Conservation (phyloP, 257 asterid genomes). For the Agastache rugosa region DNA sequence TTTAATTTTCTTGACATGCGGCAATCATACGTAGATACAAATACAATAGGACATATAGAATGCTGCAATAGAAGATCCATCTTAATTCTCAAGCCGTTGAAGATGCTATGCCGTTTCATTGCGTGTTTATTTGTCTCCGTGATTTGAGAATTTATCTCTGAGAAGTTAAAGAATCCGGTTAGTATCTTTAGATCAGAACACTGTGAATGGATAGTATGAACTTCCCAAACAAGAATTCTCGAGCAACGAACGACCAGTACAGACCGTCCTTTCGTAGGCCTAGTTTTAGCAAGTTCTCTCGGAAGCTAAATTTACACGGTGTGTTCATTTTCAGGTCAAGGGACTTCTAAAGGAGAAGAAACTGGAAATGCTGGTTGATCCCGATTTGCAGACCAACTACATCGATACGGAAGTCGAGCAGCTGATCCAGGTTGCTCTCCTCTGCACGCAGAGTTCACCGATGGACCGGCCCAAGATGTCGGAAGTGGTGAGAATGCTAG, state of each 20-base stretch:
- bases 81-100: not conserved
- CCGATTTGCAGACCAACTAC: constrained; percentile 51
- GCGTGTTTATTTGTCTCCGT: too few relatives aligned
- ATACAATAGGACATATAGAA: not conserved
- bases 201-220: too few relatives aligned
- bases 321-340: constrained; percentile 47
- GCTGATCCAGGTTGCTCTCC: constrained; percentile 60
- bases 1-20: not conserved
- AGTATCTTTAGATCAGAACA: too few relatives aligned
- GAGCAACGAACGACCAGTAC: too few relatives aligned
- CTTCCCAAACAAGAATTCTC: too few relatives aligned
- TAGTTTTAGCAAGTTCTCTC: too few relatives aligned
- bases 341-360: constrained; percentile 63
- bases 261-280: too few relatives aligned
- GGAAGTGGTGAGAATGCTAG: constrained; percentile 60
- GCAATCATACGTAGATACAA: not conserved
- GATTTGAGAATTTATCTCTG: too few relatives aligned
- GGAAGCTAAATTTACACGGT: not conserved
- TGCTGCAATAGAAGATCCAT: not conserved
- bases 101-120: too few relatives aligned
- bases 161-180: too few relatives aligned
- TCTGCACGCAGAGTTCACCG: constrained; percentile 58
- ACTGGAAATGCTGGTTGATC: constrained; percentile 59
- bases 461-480: constrained; percentile 67
- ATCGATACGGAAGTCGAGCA: constrained; percentile 61